Percentiles rank a stretch among this genome's conserved stretches.
phyloP scores from a whole-genome alignment of 2,329 filamentous ascomycete species.

The Monilinia aucupariae region DNA sequence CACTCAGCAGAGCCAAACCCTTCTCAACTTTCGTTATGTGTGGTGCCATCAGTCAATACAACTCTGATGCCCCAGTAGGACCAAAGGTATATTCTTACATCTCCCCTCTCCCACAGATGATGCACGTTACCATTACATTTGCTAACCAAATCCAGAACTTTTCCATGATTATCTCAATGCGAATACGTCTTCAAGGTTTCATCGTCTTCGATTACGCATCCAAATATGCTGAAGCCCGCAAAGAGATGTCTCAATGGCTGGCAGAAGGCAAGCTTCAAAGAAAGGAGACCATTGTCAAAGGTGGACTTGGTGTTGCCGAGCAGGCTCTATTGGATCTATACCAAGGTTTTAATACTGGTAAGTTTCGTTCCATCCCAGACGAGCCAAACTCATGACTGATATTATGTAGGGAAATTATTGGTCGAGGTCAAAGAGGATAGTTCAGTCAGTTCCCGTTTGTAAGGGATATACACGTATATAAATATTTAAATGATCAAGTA shows the following conservation, averaged over 20 bases:
- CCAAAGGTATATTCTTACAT: slow-evolving; percentile 40
- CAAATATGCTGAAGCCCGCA: slow-evolving; percentile 52
- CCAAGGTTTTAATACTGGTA: slow-evolving; percentile 64
- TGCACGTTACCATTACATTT: neutral
- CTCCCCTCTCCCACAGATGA: neutral
- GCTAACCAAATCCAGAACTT: slow-evolving; percentile 41
- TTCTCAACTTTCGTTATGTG: slow-evolving; percentile 65
- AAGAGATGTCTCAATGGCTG: slow-evolving; percentile 63
- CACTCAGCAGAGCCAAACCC: slow-evolving; percentile 56
- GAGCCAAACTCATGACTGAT: neutral
- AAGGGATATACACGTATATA: neutral
- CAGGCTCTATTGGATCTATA: slow-evolving; percentile 59
- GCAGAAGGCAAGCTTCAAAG: slow-evolving; percentile 65
- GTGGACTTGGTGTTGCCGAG: slow-evolving; percentile 61
- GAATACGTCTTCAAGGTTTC: slow-evolving; percentile 63
- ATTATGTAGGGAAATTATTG: slow-evolving; percentile 45
- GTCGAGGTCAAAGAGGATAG: slow-evolving; percentile 45
- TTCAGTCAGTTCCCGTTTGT: slow-evolving; percentile 18
- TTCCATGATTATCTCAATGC: slow-evolving; percentile 47
- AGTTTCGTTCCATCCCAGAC: slow-evolving; percentile 6
- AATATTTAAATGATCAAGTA: too few relatives aligned
- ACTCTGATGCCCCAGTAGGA: slow-evolving; percentile 50
- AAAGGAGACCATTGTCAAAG: slow-evolving; percentile 64
- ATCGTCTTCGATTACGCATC: slow-evolving; percentile 63
- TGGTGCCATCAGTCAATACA: slow-evolving; percentile 66